A percentile compares a stretch with the other conserved stretches of the same genome.
phyloP scores from a whole-genome alignment of 78 protist species.

The Pigoraptor vietnamica region DNA sequence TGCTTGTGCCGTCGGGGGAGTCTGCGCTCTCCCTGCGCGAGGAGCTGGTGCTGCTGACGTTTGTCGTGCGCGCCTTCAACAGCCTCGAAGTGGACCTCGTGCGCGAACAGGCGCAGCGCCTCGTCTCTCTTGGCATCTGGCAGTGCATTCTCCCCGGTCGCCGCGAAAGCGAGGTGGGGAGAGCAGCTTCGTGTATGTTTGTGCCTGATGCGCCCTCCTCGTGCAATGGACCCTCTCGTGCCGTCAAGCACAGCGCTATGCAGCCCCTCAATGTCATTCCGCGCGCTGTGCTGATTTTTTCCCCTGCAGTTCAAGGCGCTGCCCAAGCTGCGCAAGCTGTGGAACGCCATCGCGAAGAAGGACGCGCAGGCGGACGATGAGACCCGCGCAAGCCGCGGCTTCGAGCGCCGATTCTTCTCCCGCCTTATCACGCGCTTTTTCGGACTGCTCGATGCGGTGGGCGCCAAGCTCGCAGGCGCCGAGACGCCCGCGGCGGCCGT shows the following conservation, averaged over 20 bases:
- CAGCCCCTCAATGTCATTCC: not conserved
- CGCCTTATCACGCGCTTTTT: not conserved
- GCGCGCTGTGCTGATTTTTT: too few species aligned
- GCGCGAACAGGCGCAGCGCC: not conserved
- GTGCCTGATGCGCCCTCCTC: not conserved
- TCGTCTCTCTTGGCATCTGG: constrained; percentile 33
- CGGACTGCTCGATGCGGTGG: not conserved
- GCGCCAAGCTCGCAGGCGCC: not conserved
- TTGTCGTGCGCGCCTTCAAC: not conserved
- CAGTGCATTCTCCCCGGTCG: not conserved
- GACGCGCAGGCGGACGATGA: not conserved
- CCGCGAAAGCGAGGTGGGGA: not conserved
- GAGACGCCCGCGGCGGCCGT: not conserved
- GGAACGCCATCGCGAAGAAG: not conserved
- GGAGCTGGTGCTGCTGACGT: not conserved
- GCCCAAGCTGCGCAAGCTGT: not conserved
- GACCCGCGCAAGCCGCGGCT: not conserved
- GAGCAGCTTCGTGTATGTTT: not conserved
- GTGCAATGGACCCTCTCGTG: not conserved
- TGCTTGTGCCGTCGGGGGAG: not conserved
- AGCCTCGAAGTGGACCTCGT: not conserved
- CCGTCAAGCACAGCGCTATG: not conserved
- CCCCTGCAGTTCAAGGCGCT: not conserved
- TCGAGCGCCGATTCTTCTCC: not conserved
- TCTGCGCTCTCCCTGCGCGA: not conserved